These are phyloP conservation scores for Cyclospora cayetanensis DNA, from an alignment of 169 alveolate genomes.

Conservation along the genomic window DNA sequence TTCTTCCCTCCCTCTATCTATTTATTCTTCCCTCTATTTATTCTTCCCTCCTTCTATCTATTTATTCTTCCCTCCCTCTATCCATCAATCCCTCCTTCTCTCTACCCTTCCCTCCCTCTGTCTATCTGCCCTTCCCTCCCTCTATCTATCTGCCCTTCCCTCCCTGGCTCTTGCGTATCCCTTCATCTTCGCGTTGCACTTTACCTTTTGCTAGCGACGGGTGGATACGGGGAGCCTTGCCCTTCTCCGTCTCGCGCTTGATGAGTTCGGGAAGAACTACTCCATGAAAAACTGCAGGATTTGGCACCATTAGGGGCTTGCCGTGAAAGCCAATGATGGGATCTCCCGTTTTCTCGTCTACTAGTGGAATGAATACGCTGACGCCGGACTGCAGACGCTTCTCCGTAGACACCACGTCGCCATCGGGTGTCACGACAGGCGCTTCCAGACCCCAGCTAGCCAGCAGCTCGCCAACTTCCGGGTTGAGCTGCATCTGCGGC, in stretches of 20 bases:
- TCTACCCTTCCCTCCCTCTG: too few species aligned
- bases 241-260: not conserved
- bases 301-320: constrained; percentile 67
- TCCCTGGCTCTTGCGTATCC: not conserved
- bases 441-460: constrained; percentile 41
- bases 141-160: not conserved
- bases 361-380: constrained; percentile 41
- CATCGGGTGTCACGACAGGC: constrained; percentile 20
- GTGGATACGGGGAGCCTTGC: not conserved
- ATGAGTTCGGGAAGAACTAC: not conserved
- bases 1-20: too few species aligned
- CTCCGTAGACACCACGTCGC: constrained; percentile 6
- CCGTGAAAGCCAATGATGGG: constrained; percentile 52
- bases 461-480: constrained; percentile 46
- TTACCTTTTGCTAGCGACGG: not conserved
- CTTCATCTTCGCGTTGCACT: not conserved
- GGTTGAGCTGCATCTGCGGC: constrained; percentile 54
- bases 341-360: constrained; percentile 45
- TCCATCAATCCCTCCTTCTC: not conserved
- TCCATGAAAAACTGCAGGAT: constrained; percentile 64
- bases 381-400: not conserved
- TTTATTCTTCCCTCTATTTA: too few species aligned
- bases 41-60: too few species aligned
- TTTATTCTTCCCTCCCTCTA: not conserved
- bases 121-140: not conserved